A percentile compares a stretch with the other conserved stretches of the same genome.
Conservation (phyloP, 148 eudicot species). For the Mesembryanthemum crystallinum region DNA sequence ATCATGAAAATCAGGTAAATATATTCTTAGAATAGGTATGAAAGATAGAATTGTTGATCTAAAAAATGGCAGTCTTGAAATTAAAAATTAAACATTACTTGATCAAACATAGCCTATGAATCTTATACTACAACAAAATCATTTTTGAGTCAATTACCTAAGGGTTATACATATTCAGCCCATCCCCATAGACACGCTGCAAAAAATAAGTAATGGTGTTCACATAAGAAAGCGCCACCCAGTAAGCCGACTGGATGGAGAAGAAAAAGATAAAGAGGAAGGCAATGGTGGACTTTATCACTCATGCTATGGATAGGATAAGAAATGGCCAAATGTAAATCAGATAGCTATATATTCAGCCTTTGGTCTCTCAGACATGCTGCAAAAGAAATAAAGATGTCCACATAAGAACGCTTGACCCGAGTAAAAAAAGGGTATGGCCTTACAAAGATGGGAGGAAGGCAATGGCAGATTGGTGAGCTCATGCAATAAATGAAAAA, state of each 20-base stretch:
- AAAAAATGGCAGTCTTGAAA: not conserved
- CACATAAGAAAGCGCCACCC: not conserved
- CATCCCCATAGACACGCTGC: not conserved
- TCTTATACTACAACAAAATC: not conserved
- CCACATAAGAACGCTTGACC: not conserved
- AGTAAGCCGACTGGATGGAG: not conserved
- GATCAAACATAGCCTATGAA: not conserved
- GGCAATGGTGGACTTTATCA: not conserved
- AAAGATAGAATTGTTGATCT: not conserved
- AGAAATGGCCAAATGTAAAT: not conserved
- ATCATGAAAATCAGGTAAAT: not conserved
- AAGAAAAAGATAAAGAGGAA: not conserved
- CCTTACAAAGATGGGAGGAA: not conserved
- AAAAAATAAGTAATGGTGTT: not conserved
- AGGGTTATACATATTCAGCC: not conserved
- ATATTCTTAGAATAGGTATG: not conserved
- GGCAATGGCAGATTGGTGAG: not conserved
- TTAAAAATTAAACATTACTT: not conserved
- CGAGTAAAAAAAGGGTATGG: not conserved
- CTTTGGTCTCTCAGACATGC: not conserved
- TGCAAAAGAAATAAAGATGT: not conserved
- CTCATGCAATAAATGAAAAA: not conserved
- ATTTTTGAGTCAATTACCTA: not conserved
- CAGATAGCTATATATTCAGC: not conserved
- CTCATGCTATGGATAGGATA: not conserved